phyloP scores from a whole-genome alignment of 208 protist genomes.

The Leishmania tropica region DNA sequence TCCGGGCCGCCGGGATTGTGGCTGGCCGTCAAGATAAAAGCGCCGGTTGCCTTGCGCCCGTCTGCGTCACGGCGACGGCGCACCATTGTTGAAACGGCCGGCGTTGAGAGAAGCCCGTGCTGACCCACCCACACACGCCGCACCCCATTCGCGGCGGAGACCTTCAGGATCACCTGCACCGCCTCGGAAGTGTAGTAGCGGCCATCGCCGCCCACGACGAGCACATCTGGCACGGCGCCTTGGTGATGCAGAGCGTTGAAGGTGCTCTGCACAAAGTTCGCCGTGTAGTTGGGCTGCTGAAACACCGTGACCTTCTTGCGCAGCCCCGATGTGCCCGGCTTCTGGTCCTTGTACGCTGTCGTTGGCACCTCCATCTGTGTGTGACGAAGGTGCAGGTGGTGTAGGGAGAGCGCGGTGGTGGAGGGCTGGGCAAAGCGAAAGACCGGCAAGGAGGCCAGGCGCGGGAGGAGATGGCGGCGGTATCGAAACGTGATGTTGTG shows the following conservation, averaged over 20 bases:
- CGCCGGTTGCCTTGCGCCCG: slow-evolving; percentile 60
- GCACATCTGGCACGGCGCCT: slow-evolving; percentile 49
- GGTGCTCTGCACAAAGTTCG: slow-evolving; percentile 98
- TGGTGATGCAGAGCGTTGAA: slow-evolving; percentile 90
- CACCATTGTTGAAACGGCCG: slow-evolving; percentile 95
- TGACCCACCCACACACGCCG: slow-evolving; percentile 88
- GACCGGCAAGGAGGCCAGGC: not conserved
- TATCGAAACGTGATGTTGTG: slow-evolving; percentile 2
- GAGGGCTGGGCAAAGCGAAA: not conserved
- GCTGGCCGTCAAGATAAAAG: slow-evolving; percentile 97
- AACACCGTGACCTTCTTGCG: slow-evolving; percentile 96
- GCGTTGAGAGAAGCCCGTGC: slow-evolving; percentile 96
- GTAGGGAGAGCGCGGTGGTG: not conserved
- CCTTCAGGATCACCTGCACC: slow-evolving; percentile 94
- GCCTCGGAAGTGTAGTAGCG: slow-evolving; percentile 94
- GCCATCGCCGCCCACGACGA: slow-evolving; percentile 98
- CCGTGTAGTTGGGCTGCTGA: slow-evolving; percentile 92
- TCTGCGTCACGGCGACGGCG: slow-evolving; percentile 65
- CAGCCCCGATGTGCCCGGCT: slow-evolving; percentile 96
- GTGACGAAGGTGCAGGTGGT: not conserved
- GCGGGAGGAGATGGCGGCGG: not conserved
- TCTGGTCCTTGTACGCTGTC: slow-evolving; percentile 88
- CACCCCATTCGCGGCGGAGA: slow-evolving; percentile 95
- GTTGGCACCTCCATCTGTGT: slow-evolving; percentile 43
- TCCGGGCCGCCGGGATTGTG: slow-evolving; percentile 98